These are phyloP conservation scores for Teunomyces barrocoloradensis DNA, from an alignment of 805 yeast species.

Conservation along the genomic window DNA sequence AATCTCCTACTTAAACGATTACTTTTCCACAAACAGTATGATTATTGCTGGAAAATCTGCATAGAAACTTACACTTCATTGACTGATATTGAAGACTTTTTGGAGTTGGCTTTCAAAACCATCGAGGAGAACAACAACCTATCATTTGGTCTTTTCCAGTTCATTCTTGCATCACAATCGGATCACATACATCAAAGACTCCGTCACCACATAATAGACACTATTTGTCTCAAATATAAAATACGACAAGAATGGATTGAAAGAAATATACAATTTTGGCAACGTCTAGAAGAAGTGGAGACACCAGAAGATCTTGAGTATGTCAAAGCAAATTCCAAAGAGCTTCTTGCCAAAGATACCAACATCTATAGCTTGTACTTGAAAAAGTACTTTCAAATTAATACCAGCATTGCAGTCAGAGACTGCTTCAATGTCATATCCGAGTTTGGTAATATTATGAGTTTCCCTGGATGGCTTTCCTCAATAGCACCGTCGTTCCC, in stretches of 20 bases:
- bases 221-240: conserved; percentile 9
- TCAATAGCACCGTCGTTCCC: conserved; percentile 2
- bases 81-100: conserved; percentile 36
- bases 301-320: conserved; percentile 1
- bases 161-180: conserved; percentile 20
- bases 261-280: conserved; percentile 2
- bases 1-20: conserved; percentile 26
- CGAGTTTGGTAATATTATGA: neutral
- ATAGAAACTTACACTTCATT: conserved; percentile 26
- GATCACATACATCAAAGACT: conserved; percentile 5
- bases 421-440: neutral
- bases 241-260: conserved; percentile 6
- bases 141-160: conserved; percentile 25
- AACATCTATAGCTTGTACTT: conserved; percentile 6
- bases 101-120: conserved; percentile 24
- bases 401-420: conserved; percentile 1
- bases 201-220: conserved; percentile 13
- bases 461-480: conserved; percentile 12
- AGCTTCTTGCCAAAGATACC: neutral
- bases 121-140: conserved; percentile 17
- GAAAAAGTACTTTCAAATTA: conserved; percentile 5
- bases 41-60: conserved; percentile 28
- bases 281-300: conserved; percentile 5
- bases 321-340: neutral
- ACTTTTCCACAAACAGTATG: conserved; percentile 30